Evolutionary conservation across 345 rosid genomes (phyloP).

Genomic region (Excoecaria cochinchinensis): DNA sequence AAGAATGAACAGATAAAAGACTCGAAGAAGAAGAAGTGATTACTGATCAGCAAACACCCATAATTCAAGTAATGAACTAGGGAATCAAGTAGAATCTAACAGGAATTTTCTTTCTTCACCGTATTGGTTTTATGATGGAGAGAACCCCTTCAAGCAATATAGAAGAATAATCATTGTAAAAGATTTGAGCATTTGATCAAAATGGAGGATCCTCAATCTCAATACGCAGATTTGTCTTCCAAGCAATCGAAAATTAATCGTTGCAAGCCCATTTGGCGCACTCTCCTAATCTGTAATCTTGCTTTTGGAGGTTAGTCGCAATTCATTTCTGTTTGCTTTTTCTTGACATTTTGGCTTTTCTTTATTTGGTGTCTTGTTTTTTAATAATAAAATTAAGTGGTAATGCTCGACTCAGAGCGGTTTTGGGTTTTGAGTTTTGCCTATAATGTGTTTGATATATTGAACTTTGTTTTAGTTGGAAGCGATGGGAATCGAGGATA

Average conservation of each 20-base stretch:
- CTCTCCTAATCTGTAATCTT: conserved; percentile 61
- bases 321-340: too few species aligned
- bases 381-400: not conserved
- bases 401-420: not conserved
- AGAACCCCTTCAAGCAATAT: not conserved
- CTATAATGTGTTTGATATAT: conserved; percentile 38
- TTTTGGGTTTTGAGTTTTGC: conserved; percentile 14
- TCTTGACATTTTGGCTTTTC: not conserved
- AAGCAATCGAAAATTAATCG: conserved; percentile 36
- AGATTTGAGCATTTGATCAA: not conserved
- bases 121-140: not conserved
- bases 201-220: conserved; percentile 44
- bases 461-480: conserved; percentile 19
- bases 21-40: not conserved
- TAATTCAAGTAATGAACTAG: not conserved
- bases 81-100: not conserved
- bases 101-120: too few species aligned
- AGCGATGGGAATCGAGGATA: too few species aligned
- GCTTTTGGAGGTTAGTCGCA: conserved; percentile 62
- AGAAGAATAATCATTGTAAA: not conserved
- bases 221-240: conserved; percentile 22
- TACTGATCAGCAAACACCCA: not conserved
- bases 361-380: not conserved
- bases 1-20: not conserved
- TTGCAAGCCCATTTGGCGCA: conserved; percentile 55